phyloP scores from a whole-genome alignment of 331 rosid genomes.

The Quercus tomentella region DNA sequence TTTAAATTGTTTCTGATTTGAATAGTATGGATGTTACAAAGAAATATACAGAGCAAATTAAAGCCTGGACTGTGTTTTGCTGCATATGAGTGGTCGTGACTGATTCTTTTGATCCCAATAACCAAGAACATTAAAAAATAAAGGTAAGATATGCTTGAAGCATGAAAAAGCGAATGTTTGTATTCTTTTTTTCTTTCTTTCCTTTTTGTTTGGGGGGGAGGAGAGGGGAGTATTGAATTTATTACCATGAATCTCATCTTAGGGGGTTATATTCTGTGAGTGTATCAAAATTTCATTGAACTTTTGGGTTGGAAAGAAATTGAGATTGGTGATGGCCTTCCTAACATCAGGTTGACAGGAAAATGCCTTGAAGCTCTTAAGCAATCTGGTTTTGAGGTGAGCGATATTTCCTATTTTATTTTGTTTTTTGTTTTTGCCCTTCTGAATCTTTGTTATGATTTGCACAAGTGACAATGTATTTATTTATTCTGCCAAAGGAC shows the following conservation, averaged over 20 bases:
- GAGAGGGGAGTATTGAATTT: background rate
- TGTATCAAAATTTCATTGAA: slow-evolving; percentile 1
- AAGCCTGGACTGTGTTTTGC: slow-evolving; percentile 91
- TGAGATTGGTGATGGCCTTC: slow-evolving; percentile 97
- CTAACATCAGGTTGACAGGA: slow-evolving; percentile 77
- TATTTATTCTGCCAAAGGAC: slow-evolving; percentile 40
- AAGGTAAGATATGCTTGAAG: slow-evolving; percentile 41
- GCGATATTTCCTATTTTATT: slow-evolving; percentile 11
- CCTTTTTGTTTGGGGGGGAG: background rate
- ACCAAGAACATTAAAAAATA: slow-evolving; percentile 69
- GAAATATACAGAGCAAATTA: slow-evolving; percentile 77
- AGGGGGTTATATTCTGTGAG: background rate
- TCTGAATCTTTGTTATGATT: background rate
- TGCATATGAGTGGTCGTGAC: slow-evolving; percentile 97
- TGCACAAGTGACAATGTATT: background rate
- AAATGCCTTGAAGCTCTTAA: slow-evolving; percentile 88
- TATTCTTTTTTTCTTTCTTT: background rate
- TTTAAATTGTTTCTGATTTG: slow-evolving; percentile 24
- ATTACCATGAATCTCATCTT: background rate
- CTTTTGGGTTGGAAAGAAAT: slow-evolving; percentile 55
- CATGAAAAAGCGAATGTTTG: background rate
- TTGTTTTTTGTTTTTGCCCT: background rate
- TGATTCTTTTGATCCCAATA: slow-evolving; percentile 69
- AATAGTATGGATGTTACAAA: slow-evolving; percentile 81
- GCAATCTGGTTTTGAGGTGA: slow-evolving; percentile 95